These are phyloP conservation scores for Lophiotrema nucula DNA, from an alignment of 495 filamentous ascomycete species.

Conservation along the genomic window DNA sequence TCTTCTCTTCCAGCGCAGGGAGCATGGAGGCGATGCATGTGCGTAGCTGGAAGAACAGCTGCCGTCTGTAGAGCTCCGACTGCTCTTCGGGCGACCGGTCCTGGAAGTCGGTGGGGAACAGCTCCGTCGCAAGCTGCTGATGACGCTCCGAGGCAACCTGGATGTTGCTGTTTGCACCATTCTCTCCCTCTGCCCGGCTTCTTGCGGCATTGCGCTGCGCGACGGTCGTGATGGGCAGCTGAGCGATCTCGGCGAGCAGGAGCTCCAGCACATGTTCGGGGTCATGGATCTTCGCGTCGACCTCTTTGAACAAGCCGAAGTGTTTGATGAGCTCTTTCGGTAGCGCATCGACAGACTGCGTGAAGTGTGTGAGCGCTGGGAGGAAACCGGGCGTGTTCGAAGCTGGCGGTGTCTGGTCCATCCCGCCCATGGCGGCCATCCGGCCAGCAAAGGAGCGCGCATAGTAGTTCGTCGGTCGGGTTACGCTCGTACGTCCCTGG, in stretches of 20 bases:
- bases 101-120: conserved; percentile 37
- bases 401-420: conserved; percentile 37
- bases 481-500: conserved; percentile 61
- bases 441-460: conserved; percentile 52
- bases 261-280: conserved; percentile 69
- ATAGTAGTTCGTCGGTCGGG: conserved; percentile 58
- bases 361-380: conserved; percentile 90
- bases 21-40: conserved; percentile 62
- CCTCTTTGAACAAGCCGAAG: conserved; percentile 92
- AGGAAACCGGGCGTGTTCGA: conserved; percentile 65
- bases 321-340: conserved; percentile 93
- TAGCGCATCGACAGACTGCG: conserved; percentile 86
- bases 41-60: conserved; percentile 56
- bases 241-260: conserved; percentile 60
- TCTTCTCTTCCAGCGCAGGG: conserved; percentile 89
- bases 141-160: conserved; percentile 30
- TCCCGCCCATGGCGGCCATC: conserved; percentile 38
- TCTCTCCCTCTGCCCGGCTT: conserved; percentile 11
- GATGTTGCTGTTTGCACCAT: conserved; percentile 36
- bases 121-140: conserved; percentile 47
- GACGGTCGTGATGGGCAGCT: conserved; percentile 44
- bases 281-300: conserved; percentile 88
- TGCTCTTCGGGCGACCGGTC: conserved; percentile 33
- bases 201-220: conserved; percentile 37
- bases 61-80: conserved; percentile 57